Conservation (phyloP, 2,329 filamentous ascomycete genomes). For the Talaromyces sp. region DNA sequence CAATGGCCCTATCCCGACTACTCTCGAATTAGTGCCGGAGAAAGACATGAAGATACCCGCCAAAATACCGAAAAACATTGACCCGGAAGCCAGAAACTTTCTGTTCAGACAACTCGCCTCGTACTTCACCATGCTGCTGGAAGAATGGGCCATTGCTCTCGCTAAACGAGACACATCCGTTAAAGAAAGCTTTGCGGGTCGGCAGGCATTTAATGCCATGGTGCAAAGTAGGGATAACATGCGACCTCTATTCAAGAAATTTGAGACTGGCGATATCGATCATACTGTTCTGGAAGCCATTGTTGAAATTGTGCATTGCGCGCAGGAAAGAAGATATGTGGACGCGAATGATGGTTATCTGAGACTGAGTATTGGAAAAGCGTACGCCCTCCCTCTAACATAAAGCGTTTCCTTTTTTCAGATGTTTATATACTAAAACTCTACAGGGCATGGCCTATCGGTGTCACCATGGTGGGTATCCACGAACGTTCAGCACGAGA, state of each 20-base stretch:
- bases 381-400: slow-evolving; percentile 40
- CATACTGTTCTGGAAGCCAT: slow-evolving; percentile 76
- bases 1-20: slow-evolving; percentile 82
- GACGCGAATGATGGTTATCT: slow-evolving; percentile 96
- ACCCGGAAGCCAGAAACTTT: slow-evolving; percentile 63
- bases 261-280: slow-evolving; percentile 77
- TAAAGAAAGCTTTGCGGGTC: slow-evolving; percentile 72
- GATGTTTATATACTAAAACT: not conserved
- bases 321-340: slow-evolving; percentile 87
- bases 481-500: slow-evolving; percentile 94
- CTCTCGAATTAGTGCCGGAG: slow-evolving; percentile 72
- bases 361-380: slow-evolving; percentile 88
- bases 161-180: slow-evolving; percentile 55
- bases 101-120: slow-evolving; percentile 84
- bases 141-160: slow-evolving; percentile 79
- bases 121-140: slow-evolving; percentile 95
- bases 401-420: not conserved
- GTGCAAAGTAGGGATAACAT: slow-evolving; percentile 82
- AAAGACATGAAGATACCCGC: slow-evolving; percentile 80
- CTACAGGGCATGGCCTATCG: slow-evolving; percentile 83
- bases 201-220: slow-evolving; percentile 80
- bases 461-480: slow-evolving; percentile 99
- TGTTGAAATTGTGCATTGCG: slow-evolving; percentile 85
- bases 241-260: slow-evolving; percentile 81
- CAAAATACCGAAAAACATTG: slow-evolving; percentile 53